phyloP scores from a whole-genome alignment of 1,139 yeast genomes.

The Candida sanyaensis region DNA sequence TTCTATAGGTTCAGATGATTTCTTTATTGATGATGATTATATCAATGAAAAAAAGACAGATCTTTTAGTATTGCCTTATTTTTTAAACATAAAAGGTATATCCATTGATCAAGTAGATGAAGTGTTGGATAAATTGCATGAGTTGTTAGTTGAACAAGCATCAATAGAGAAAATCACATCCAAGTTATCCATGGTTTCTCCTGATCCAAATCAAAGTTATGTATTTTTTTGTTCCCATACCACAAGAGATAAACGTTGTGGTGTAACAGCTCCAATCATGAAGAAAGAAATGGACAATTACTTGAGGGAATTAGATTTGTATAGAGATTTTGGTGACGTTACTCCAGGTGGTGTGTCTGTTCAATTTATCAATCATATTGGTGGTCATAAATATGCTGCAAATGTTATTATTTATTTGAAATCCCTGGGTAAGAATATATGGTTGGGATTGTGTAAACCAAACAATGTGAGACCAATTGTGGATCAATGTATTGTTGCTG shows the following conservation, averaged over 20 bases:
- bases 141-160: constrained; percentile 28
- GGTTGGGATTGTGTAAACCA: constrained; percentile 89
- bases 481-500: constrained; percentile 64
- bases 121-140: constrained; percentile 50
- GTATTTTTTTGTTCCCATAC: constrained; percentile 84
- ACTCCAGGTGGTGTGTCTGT: constrained; percentile 76
- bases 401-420: constrained; percentile 76
- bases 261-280: constrained; percentile 92
- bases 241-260: constrained; percentile 92
- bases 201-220: constrained; percentile 51
- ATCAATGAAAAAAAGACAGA: constrained; percentile 50
- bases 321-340: constrained; percentile 72
- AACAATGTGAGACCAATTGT: constrained; percentile 71
- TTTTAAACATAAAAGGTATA: constrained; percentile 66
- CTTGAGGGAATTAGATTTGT: constrained; percentile 66
- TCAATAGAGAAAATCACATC: constrained; percentile 8
- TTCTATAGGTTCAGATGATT: constrained; percentile 44
- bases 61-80: constrained; percentile 72
- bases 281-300: constrained; percentile 75
- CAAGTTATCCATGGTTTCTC: constrained; percentile 9
- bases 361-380: constrained; percentile 78
- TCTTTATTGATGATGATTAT: constrained; percentile 42
- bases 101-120: constrained; percentile 41
- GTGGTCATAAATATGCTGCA: constrained; percentile 94
- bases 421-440: constrained; percentile 68